A percentile compares a stretch with the other conserved stretches of the same genome.
These are phyloP conservation scores for Lepidium sativum DNA, from an alignment of 345 rosid species.

Conservation along the genomic window DNA sequence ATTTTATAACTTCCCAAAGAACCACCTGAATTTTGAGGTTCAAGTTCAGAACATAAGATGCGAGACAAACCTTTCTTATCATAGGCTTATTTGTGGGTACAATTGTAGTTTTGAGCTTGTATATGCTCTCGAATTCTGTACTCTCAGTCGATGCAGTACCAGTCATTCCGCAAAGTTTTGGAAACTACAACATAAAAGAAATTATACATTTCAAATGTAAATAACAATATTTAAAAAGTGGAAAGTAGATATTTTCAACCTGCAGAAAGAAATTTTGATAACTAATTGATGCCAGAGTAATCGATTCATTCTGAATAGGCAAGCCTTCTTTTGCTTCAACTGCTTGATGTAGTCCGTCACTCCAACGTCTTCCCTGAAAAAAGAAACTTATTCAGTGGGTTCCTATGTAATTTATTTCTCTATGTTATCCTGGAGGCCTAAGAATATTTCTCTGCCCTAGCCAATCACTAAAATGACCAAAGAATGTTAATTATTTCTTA, in stretches of 20 bases:
- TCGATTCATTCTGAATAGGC: slow-evolving; percentile 96
- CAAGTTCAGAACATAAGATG: not conserved
- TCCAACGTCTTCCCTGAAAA: slow-evolving; percentile 91
- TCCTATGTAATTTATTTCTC: not conserved
- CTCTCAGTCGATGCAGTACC: slow-evolving; percentile 98
- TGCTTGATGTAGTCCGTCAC: slow-evolving; percentile 99
- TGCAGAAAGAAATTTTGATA: slow-evolving; percentile 98
- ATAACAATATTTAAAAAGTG: slow-evolving; percentile 1
- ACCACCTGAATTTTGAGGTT: not conserved
- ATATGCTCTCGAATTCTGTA: slow-evolving; percentile 96
- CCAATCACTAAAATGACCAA: not conserved
- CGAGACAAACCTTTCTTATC: slow-evolving; percentile 76
- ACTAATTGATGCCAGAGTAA: slow-evolving; percentile 92
- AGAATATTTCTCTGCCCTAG: not conserved
- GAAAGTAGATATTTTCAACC: slow-evolving; percentile 40
- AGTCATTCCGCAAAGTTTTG: slow-evolving; percentile 98
- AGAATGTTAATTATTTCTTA: not conserved
- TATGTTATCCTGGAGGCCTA: not conserved
- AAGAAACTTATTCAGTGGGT: slow-evolving; percentile 9
- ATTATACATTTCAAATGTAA: slow-evolving; percentile 2
- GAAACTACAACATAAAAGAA: slow-evolving; percentile 47
- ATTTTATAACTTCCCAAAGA: not conserved
- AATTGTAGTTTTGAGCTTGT: slow-evolving; percentile 91
- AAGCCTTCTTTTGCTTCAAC: slow-evolving; percentile 97
- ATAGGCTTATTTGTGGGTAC: slow-evolving; percentile 96